phyloP scores from a whole-genome alignment of 305 asterid genomes.

The Fraxinus sp. region DNA sequence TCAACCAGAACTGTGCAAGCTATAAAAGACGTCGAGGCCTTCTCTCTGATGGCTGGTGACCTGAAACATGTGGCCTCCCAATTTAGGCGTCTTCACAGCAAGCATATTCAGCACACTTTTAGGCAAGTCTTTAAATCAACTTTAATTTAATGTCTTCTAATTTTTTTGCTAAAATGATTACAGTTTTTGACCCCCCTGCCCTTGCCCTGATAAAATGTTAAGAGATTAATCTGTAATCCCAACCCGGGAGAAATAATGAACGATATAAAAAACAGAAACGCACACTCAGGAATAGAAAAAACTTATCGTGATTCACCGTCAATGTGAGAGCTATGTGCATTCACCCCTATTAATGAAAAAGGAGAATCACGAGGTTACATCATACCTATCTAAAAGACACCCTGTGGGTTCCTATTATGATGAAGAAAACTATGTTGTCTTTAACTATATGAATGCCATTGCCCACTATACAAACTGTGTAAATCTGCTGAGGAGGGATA shows the following conservation, averaged over 20 bases:
- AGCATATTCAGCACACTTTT: too few species aligned
- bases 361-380: not conserved
- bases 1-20: conserved; percentile 69
- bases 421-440: not conserved
- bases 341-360: not conserved
- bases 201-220: not conserved
- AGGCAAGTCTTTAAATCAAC: not conserved
- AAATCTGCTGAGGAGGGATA: not conserved
- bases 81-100: conserved; percentile 49
- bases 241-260: not conserved
- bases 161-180: not conserved
- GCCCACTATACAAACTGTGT: not conserved
- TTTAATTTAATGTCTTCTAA: not conserved
- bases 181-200: not conserved
- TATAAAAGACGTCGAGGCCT: conserved; percentile 61
- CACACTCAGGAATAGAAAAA: not conserved
- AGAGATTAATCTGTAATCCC: not conserved
- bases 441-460: not conserved
- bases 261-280: not conserved
- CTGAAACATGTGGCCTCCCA: conserved; percentile 55
- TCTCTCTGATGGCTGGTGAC: conserved; percentile 55
- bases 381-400: not conserved
- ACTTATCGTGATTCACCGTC: not conserved
- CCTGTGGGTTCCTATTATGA: not conserved
- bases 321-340: not conserved